Evolutionary conservation across 495 filamentous ascomycete genomes (phyloP), one percentile per base, ranked within the genome.

Genomic region (Pyrenula aspistea): DNA sequence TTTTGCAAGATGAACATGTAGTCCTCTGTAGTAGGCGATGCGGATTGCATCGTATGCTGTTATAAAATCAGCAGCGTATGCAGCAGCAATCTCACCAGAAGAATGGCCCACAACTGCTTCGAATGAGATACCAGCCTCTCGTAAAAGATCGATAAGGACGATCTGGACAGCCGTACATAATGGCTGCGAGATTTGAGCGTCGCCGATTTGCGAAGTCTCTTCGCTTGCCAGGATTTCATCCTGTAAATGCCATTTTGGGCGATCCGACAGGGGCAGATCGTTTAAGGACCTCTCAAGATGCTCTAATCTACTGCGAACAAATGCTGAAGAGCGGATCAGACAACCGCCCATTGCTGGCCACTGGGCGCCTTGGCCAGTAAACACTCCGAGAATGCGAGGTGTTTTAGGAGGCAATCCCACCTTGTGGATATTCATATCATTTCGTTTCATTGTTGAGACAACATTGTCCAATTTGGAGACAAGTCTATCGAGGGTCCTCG

Each of bases 11-110:
- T 20, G 22, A 20, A 52, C 22, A 52, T 52, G 22, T 52, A 20
- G n/a, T 0, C 73, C 74, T 2, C 75, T 61, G 49, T 67, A 71
- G 51, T 71, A 78, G 2, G 72, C 68, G 22, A 67, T 42, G 1
- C 58, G 59, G 2, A 77, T 72, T 0, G 75, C 65, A 10, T 54
- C 55, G 24, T 64, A 59, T 12, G 71, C 64, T 0, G 71, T 68
- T 8, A 85, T 56, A 0, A 66, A 67, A 1, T 73, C 75, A 12
- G 78, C 73, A 11, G 79, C 76, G 63, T 83, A 86, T 0, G 82
- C 82, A 12, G 81, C 80, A 2, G 73, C 81, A 25, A 87, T 83
- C 62, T 87, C 83, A 21, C 83, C 83, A 1, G 73, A 79, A 0
- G 83, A 85, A 62, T 87, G 83, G 2, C 83, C 83, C 10, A 80